Conservation (phyloP, 108 stramenopile genomes). For the Poteriospumella lacustris region DNA sequence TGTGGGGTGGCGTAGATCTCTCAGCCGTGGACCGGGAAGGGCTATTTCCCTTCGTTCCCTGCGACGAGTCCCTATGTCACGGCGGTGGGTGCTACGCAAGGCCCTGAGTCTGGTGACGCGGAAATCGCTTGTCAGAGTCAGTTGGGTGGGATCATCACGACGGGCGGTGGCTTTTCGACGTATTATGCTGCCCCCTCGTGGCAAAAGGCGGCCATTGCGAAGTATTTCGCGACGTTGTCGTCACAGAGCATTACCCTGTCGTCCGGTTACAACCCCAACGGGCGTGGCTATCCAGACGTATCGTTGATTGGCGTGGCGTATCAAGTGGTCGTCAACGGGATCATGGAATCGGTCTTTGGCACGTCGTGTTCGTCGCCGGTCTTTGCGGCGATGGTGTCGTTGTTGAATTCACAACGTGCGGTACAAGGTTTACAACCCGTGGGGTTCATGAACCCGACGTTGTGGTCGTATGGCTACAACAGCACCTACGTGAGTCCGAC, state of each 20-base stretch:
- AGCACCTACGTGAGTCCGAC: neutral
- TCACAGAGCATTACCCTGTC: slow-evolving; percentile 20
- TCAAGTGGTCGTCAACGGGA: slow-evolving; percentile 4
- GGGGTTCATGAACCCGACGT: slow-evolving; percentile 27
- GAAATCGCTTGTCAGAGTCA: slow-evolving; percentile 17
- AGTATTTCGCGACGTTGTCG: neutral
- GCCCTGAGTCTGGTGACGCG: neutral
- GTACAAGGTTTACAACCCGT: neutral
- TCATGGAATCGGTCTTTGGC: neutral
- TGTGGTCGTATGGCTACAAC: neutral
- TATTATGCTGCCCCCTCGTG: neutral
- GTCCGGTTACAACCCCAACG: neutral
- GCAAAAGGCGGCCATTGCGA: neutral
- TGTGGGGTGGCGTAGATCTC: neutral
- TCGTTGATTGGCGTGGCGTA: neutral
- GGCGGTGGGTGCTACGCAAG: slow-evolving; percentile 18
- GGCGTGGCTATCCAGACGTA: slow-evolving; percentile 23
- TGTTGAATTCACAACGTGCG: neutral
- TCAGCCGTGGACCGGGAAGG: neutral
- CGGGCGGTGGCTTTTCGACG: slow-evolving; percentile 21
- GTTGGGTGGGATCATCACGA: neutral
- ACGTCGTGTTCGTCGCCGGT: slow-evolving; percentile 10
- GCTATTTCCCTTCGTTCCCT: slow-evolving; percentile 20
- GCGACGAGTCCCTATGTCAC: slow-evolving; percentile 22
- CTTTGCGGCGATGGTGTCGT: slow-evolving; percentile 4